Base-by-base conservation (phyloP, 306 rosid genomes). In the Macrotyloma uniflorum region DNA sequence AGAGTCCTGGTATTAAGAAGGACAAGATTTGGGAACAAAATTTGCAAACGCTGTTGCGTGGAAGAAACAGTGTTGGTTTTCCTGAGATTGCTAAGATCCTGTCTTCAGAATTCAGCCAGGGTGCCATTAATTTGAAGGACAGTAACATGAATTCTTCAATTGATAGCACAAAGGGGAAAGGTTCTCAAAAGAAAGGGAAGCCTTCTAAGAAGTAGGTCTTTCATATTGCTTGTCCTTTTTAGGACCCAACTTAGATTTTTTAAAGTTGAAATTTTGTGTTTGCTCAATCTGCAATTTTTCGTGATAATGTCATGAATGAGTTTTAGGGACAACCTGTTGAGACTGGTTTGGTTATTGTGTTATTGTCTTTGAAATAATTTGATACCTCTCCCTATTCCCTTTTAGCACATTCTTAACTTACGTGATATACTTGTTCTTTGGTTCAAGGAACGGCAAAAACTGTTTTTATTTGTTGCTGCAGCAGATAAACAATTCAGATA, bases 1-100 rank as follows among this genome's bases (percentile, higher is more conserved):
- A 88, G 93, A 87, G 89, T 81, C 96, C 93, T 49, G 91, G 93
- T 45, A 85, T 89, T 19, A 84, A 83, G 65, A 88, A 88, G 74
- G 90, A 91, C 79, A 73, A 78, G 75, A 75, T 79, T 32, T 87
- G 88, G 96, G 91, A 89, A 84, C 89, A 83, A 83, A 89, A 87
- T 82, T 77, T 91, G 83, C 86, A 85, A 36, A 75, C 85, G 0
- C 57, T 87, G 38, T 58, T 91, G 64, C 90, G 87, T 26, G 88
- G 93, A 12, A 91, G 86, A 67, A 84, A 11, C 18, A 79, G 82
- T 18, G 66, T 87, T 79, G 91, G 93, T 19, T 75, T 88, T 22
- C 57, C 90, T 4, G 91, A 85, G 87, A 33, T 91, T 74, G 83
- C 88, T 16, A 87, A 72, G 55, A 80, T 91, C 9, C 79, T 91